Conservation (phyloP, 78 protist genomes). For the Dictyostelium brefeldianum region DNA sequence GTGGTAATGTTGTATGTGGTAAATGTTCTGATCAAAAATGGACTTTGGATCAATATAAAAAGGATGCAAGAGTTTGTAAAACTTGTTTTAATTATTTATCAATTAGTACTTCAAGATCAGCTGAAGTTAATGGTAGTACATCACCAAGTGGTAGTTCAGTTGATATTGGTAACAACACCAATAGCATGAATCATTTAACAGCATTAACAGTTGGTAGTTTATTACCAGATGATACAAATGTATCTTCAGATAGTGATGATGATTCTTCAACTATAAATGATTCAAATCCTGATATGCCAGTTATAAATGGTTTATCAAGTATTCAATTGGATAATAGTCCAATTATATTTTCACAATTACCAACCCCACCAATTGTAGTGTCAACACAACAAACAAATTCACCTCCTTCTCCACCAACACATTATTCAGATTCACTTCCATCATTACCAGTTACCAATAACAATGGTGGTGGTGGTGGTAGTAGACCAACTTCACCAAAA, state of each 20-base stretch:
- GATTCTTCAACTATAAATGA: conserved; percentile 3
- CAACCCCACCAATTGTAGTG: not conserved
- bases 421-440: not conserved
- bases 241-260: conserved; percentile 27
- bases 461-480: not conserved
- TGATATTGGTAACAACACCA: not conserved
- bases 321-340: not conserved
- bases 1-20: conserved; percentile 84
- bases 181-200: not conserved
- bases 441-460: not conserved
- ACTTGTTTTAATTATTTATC: conserved; percentile 65
- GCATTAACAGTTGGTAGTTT: not conserved
- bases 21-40: conserved; percentile 62
- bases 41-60: conserved; percentile 55
- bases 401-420: not conserved
- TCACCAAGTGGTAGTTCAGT: too few species aligned
- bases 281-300: conserved; percentile 47
- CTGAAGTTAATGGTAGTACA: not conserved
- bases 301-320: not conserved
- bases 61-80: conserved; percentile 79
- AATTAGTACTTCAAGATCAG: conserved; percentile 19
- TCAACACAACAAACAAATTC: not conserved
- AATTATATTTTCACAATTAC: not conserved
- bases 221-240: not conserved
- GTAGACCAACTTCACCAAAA: not conserved